Evolutionary conservation across 1,284 basidiomycete species (phyloP).

Genomic region (Fomitopsis betulina): DNA sequence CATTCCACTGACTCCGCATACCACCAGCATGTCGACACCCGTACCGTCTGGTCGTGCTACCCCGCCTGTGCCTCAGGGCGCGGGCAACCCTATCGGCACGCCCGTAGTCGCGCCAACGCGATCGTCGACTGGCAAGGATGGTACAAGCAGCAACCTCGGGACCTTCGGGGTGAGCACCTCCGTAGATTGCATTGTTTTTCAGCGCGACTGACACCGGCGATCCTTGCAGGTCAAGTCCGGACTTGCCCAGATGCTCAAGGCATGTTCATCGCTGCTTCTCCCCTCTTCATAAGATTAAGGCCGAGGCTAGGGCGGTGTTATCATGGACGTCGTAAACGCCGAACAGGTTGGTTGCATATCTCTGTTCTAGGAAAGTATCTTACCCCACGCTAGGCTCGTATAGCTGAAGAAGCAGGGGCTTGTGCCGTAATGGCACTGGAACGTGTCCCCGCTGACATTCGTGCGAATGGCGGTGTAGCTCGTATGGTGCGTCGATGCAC

Average conservation of each 20-base stretch:
- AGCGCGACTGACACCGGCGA: conserved; percentile 3
- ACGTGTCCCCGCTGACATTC: conserved; percentile 94
- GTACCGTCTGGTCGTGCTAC: conserved; percentile 22
- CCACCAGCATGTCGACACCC: conserved; percentile 27
- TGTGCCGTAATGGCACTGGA: conserved; percentile 98
- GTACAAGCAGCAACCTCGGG: conserved; percentile 62
- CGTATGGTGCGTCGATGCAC: conserved; percentile 67
- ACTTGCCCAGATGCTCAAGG: conserved; percentile 94
- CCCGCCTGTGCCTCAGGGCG: conserved; percentile 27
- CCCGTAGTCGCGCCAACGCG: conserved; percentile 53
- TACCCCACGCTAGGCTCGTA: conserved; percentile 64
- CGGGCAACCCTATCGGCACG: conserved; percentile 26
- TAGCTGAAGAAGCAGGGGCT: conserved; percentile 97
- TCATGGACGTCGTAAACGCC: conserved; percentile 88
- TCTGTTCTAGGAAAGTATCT: conserved; percentile 6
- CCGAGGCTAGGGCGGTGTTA: conserved; percentile 70
- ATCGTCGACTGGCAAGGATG: conserved; percentile 47
- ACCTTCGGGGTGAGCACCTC: conserved; percentile 69
- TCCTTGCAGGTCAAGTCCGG: conserved; percentile 80
- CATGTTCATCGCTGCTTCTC: conserved; percentile 25
- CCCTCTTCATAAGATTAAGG: conserved; percentile 8
- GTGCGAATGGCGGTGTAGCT: conserved; percentile 86
- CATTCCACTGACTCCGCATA: background rate
- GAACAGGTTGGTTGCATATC: conserved; percentile 54
- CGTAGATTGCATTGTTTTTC: background rate